A percentile compares a stretch with the other conserved stretches of the same genome.
These are phyloP conservation scores for Auricularia sp. DNA, from an alignment of 768 basidiomycete species.

Conservation along the genomic window DNA sequence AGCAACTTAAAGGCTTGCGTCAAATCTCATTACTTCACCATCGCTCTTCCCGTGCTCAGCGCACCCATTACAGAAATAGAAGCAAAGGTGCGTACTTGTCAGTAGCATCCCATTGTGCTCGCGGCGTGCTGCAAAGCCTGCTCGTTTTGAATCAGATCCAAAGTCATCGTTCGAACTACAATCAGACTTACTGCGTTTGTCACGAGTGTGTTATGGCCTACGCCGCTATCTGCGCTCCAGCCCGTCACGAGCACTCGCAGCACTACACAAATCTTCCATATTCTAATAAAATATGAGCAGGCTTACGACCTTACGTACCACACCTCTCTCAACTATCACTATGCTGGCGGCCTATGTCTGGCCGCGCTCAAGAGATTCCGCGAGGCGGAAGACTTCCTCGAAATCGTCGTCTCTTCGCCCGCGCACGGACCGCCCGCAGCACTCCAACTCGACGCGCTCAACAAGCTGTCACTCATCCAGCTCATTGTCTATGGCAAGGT, in stretches of 20 bases:
- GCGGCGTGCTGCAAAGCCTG: too few relatives aligned
- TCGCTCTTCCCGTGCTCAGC: slow-evolving; percentile 50
- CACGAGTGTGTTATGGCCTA: too few relatives aligned
- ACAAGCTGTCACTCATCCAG: slow-evolving; percentile 73
- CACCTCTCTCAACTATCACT: slow-evolving; percentile 80
- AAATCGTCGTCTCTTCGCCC: slow-evolving; percentile 62
- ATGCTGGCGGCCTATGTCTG: slow-evolving; percentile 61
- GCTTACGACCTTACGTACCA: slow-evolving; percentile 52
- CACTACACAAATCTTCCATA: not conserved
- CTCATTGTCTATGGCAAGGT: slow-evolving; percentile 71
- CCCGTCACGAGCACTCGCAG: too few relatives aligned
- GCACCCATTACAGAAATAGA: slow-evolving; percentile 61
- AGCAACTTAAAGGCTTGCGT: slow-evolving; percentile 42
- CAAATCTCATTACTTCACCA: slow-evolving; percentile 37
- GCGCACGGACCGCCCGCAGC: slow-evolving; percentile 45
- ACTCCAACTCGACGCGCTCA: slow-evolving; percentile 77
- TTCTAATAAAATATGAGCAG: slow-evolving; percentile 6
- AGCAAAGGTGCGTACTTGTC: slow-evolving; percentile 14
- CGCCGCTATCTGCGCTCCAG: too few relatives aligned
- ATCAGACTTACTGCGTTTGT: not conserved
- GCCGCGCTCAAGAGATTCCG: slow-evolving; percentile 55
- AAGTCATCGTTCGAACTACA: not conserved
- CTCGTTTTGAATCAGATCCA: too few relatives aligned
- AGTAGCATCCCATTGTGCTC: not conserved
- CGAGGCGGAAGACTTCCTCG: slow-evolving; percentile 67